Conservation (phyloP, 2,329 filamentous ascomycete species). For the Diaporthe ampelina region DNA sequence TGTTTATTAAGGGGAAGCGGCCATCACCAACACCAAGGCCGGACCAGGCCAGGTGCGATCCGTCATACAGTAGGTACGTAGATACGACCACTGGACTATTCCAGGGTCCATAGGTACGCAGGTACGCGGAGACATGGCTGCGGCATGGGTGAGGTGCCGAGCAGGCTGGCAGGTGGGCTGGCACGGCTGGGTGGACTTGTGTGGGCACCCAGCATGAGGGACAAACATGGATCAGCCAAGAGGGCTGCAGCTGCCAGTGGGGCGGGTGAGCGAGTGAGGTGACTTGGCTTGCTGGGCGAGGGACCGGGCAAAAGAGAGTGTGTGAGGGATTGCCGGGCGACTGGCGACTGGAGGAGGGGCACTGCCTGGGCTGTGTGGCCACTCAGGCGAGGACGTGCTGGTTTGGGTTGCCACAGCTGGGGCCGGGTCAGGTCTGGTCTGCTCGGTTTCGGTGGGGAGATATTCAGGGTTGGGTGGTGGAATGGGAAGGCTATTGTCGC, state of each 20-base stretch:
- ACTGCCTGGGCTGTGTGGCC: conserved; percentile 25
- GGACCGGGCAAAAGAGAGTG: neutral
- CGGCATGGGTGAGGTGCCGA: conserved; percentile 12
- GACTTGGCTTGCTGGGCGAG: neutral
- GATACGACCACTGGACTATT: conserved; percentile 9
- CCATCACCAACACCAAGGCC: conserved; percentile 28
- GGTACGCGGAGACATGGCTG: conserved; percentile 24
- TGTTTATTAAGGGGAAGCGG: conserved; percentile 35
- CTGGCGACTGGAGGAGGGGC: conserved; percentile 5
- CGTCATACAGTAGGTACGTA: conserved; percentile 1
- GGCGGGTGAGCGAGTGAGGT: conserved; percentile 13
- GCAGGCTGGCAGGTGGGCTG: conserved; percentile 23
- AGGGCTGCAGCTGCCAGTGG: conserved; percentile 30
- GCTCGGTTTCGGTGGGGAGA: conserved; percentile 19
- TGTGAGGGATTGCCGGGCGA: conserved; percentile 3
- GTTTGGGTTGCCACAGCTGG: conserved; percentile 25
- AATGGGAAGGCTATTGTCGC: conserved; percentile 25
- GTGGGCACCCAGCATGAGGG: conserved; percentile 6
- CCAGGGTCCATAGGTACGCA: conserved; percentile 19
- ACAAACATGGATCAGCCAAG: conserved; percentile 20
- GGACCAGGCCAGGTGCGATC: conserved; percentile 16
- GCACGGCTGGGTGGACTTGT: conserved; percentile 15
- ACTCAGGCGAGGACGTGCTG: conserved; percentile 5
- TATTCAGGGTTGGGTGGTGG: conserved; percentile 27
- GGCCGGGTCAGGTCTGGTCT: conserved; percentile 19